phyloP scores from a whole-genome alignment of 148 eudicot genomes.

The Bassia scoparia region DNA sequence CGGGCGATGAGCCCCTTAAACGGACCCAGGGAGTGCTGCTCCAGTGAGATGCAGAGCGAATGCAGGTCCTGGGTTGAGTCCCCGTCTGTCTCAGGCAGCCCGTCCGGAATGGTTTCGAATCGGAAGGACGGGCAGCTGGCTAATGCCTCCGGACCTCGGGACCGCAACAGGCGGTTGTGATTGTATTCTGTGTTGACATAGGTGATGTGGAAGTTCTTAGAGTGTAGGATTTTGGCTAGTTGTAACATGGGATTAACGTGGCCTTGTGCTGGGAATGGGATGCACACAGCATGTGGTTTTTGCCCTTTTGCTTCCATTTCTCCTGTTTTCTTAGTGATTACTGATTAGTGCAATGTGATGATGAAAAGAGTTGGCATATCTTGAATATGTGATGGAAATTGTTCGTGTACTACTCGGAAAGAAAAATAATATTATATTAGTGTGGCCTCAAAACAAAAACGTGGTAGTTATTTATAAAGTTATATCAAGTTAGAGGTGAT shows the following conservation, averaged over 20 bases:
- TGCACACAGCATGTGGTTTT: constrained; percentile 23
- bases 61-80: constrained; percentile 34
- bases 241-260: constrained; percentile 42
- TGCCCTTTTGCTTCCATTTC: background rate
- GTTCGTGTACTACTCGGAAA: no score
- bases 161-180: constrained; percentile 30
- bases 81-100: constrained; percentile 30
- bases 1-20: constrained; percentile 30
- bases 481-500: no score
- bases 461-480: no score
- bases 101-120: constrained; percentile 39
- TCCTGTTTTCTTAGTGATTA: no score
- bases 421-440: no score
- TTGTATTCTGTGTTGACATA: constrained; percentile 35
- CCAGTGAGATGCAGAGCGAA: constrained; percentile 16
- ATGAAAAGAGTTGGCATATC: no score
- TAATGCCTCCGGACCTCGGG: constrained; percentile 32
- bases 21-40: constrained; percentile 14
- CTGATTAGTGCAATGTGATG: no score
- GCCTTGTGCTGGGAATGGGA: constrained; percentile 38
- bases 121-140: constrained; percentile 31
- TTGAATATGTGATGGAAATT: no score
- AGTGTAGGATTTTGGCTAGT: constrained; percentile 37
- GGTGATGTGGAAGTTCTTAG: constrained; percentile 31
- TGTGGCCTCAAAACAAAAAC: no score